Base-by-base conservation (phyloP, 345 rosid species). In the Gossypium ekmanianum region DNA sequence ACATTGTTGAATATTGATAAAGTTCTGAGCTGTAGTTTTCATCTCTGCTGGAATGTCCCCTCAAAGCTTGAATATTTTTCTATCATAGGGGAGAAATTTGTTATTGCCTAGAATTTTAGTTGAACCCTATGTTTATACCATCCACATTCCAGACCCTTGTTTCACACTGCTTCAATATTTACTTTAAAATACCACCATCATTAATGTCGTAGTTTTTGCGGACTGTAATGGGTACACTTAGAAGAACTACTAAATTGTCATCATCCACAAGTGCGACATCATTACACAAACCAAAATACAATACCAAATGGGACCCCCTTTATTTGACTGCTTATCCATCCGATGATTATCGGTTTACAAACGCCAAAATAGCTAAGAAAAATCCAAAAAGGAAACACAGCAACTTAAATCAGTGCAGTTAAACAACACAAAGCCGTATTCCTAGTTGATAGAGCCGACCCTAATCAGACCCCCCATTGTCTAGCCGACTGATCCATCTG, bases 401-500 rank as follows among this genome's bases (percentile, higher is more conserved):
- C 3, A 11, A 65, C 16, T 55, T 71, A 11, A 17, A 64, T 11
- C 52, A 51, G 41, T 34, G 41, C 27, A 16, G 58, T 50, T 12
- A 51, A 62, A 64, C 14, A 57, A 18, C 57, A 41, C 27, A 64
- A 29, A 74, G 81, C 78, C 52, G 74, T 62, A 74, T 8, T 58
- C 76, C 76, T 78, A 78, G 81, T 78, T 71, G 68, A 59, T 59
- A 59, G 74, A 81, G 76, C 78, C 83, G 80, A 74, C 26, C 76
- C 11, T 50, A 65, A 26, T 24, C 70, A 47, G 63, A 61, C 24
- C 48, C 78, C 75, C 79, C 75, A 43, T 8, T 61, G 79, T 74
- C 77, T 77, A 85, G 84, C 89, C 87, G 81, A 75, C 91, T 84
- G 87, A 79, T 41, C 50, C 27, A 67, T 50, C 57, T 86, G 85